Evolutionary conservation across 306 rosid genomes (phyloP), one percentile per base, ranked within the genome.

Genomic region (Pterocarpus macrocarpus): DNA sequence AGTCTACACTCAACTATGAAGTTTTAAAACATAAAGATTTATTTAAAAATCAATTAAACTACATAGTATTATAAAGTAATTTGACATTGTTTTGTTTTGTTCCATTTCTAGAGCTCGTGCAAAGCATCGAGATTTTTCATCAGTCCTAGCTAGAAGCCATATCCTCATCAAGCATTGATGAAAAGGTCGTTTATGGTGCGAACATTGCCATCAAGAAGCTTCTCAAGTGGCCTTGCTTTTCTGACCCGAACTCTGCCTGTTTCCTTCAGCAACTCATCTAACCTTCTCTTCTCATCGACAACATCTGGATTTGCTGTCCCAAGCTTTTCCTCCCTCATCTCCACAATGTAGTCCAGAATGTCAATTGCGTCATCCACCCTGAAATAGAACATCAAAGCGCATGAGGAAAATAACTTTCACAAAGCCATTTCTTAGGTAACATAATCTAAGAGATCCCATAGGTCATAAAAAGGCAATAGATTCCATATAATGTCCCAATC

Each of bases 221-320:
- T 85, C 90, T 94, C 98, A 30, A 96, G 94, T 28, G 98, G 92
- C 75, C 85, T 90, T 62, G 68, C 71, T 83, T 90, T 92, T 86
- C 91, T 86, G 85, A 63, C 84, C 65, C 97, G 88, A 68, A 85
- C 92, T 80, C 87, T 89, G 44, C 99, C 98, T 12, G 97, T 87
- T 86, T 96, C 98, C 93, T 92, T 96, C 85, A 96, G 80, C 84
- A 93, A 76, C 84, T 89, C 91, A 0, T 90, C 83, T 90, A 96
- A 79, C 86, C 99, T 96, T 84, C 89, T 92, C 81, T 90, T 96
- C 89, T 96, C 99, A 71, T 96, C 97, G 58, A 78, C 90, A 44
- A 96, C 98, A 49, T 93, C 99, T 8, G 98, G 88, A 87, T 92
- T 90, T 57, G 97, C 98, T 14, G 99, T 96, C 65, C 99, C 99